Conservation (phyloP, 805 yeast species). For the Yarrowia alimentaria region DNA sequence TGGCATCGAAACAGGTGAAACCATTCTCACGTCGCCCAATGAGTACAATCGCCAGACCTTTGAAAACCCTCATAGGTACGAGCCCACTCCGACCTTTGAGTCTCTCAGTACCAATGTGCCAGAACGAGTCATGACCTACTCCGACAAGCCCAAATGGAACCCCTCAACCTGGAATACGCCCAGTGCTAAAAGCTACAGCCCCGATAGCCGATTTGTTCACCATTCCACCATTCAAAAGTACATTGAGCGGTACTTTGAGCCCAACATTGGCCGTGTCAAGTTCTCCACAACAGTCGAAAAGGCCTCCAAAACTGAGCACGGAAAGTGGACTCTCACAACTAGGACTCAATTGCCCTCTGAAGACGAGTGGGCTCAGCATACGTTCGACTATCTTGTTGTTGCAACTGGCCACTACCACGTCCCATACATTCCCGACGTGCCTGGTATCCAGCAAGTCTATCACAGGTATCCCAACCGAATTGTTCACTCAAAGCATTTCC, state of each 20-base stretch:
- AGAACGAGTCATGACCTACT: conserved; percentile 20
- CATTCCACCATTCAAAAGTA: conserved; percentile 10
- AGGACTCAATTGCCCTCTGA: background rate
- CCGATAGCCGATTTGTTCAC: background rate
- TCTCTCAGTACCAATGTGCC: conserved; percentile 2
- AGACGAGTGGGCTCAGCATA: conserved; percentile 3
- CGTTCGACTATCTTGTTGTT: conserved; percentile 60
- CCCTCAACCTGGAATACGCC: background rate
- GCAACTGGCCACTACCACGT: conserved; percentile 65
- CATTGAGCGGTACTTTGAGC: conserved; percentile 12
- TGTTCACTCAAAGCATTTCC: conserved; percentile 56
- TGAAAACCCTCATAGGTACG: conserved; percentile 5
- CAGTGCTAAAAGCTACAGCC: background rate
- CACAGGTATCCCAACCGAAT: conserved; percentile 37
- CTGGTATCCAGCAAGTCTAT: conserved; percentile 44
- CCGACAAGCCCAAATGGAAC: conserved; percentile 12
- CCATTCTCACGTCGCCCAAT: background rate
- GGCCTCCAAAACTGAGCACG: background rate
- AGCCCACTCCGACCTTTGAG: conserved; percentile 12
- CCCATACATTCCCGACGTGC: conserved; percentile 57
- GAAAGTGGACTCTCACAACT: conserved; percentile 9
- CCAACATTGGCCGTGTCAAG: conserved; percentile 1
- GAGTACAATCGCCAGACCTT: conserved; percentile 12
- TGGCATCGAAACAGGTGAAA: conserved; percentile 1
- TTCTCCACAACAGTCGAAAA: conserved; percentile 2